These are phyloP conservation scores for Elongisporangium anandrum DNA, from an alignment of 352 stramenopile species.

Conservation along the genomic window DNA sequence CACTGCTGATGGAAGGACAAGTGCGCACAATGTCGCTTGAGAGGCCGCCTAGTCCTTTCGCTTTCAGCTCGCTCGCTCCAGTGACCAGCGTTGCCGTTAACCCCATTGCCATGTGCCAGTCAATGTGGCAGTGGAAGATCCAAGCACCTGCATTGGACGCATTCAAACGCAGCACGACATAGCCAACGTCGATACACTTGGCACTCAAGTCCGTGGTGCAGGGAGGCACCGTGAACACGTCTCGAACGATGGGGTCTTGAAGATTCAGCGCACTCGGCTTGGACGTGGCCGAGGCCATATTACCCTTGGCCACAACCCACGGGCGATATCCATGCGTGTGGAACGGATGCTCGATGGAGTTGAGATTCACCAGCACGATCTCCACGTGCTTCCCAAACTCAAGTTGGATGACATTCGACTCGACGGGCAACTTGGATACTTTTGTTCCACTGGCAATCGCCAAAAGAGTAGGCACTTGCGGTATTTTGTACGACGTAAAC, in stretches of 20 bases:
- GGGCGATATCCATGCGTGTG: conserved; percentile 36
- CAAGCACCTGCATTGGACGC: conserved; percentile 40
- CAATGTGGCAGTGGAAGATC: conserved; percentile 52
- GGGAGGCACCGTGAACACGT: conserved; percentile 34
- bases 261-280: conserved; percentile 24
- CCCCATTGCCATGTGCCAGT: no score
- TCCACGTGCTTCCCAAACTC: conserved; percentile 29
- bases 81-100: no score
- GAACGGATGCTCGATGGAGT: conserved; percentile 37
- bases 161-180: conserved; percentile 31
- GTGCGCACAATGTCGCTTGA: no score
- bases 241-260: conserved; percentile 21
- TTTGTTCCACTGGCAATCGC: conserved; percentile 19
- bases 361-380: conserved; percentile 36
- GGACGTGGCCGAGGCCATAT: conserved; percentile 13
- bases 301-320: conserved; percentile 30
- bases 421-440: conserved; percentile 22
- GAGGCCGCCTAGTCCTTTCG: no score
- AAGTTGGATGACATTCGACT: conserved; percentile 19
- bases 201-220: conserved; percentile 19
- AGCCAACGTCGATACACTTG: conserved; percentile 27
- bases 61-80: no score
- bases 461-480: conserved; percentile 24
- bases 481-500: conserved; percentile 24
- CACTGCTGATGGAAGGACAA: no score